These are phyloP conservation scores for Herpetomonas tarakana DNA, from an alignment of 208 protist species.

Conservation along the genomic window DNA sequence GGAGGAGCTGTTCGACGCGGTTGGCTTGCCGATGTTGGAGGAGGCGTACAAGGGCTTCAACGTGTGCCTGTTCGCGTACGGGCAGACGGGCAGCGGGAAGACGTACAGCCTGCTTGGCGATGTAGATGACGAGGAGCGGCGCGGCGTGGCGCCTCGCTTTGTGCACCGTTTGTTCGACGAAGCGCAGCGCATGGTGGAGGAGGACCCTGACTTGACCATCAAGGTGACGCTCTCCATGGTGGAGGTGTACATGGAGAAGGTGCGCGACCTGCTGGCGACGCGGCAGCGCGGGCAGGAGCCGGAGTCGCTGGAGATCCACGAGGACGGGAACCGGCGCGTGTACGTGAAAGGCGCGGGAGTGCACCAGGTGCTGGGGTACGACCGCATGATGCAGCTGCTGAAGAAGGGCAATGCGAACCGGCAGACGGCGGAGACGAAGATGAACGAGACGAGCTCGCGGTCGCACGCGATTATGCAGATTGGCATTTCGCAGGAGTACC, in stretches of 20 bases:
- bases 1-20: constrained; percentile 59
- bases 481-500: constrained; percentile 54
- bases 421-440: constrained; percentile 73
- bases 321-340: constrained; percentile 51
- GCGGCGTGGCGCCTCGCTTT: constrained; percentile 35
- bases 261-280: constrained; percentile 67
- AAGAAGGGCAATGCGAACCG: constrained; percentile 62
- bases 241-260: constrained; percentile 79
- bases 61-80: constrained; percentile 79
- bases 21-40: constrained; percentile 74
- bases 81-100: constrained; percentile 77
- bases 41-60: constrained; percentile 86
- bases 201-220: constrained; percentile 46
- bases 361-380: constrained; percentile 64
- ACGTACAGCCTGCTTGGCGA: constrained; percentile 77
- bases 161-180: constrained; percentile 38
- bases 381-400: constrained; percentile 67
- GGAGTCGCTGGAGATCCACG: constrained; percentile 67
- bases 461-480: constrained; percentile 90
- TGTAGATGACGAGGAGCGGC: constrained; percentile 24
- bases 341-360: constrained; percentile 61
- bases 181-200: constrained; percentile 39
- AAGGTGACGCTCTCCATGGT: constrained; percentile 77
- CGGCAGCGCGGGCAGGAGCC: constrained; percentile 68
- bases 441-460: constrained; percentile 88